phyloP scores from a whole-genome alignment of 192 early-diverging fungal species.

The Podila epigama region DNA sequence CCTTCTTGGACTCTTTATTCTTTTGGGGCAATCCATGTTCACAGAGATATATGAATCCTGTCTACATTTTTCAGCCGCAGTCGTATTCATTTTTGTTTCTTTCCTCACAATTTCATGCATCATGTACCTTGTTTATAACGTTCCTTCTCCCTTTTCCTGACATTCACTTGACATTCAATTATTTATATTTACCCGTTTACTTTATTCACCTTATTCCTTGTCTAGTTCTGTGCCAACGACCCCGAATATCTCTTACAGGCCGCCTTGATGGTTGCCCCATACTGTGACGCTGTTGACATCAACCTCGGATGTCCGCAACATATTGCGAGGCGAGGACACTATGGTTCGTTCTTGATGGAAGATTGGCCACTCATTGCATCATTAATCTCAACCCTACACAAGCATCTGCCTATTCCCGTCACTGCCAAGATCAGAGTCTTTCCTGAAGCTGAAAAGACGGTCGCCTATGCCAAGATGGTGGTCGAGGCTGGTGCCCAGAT shows the following conservation, averaged over 20 bases:
- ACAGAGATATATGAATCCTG: not conserved
- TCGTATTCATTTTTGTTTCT: too few species aligned
- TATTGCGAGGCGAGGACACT: conserved; percentile 90
- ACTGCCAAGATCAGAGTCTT: conserved; percentile 97
- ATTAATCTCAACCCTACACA: conserved; percentile 70
- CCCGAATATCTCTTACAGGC: conserved; percentile 82
- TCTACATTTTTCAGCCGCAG: not conserved
- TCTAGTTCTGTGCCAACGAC: conserved; percentile 97
- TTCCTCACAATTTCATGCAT: too few species aligned
- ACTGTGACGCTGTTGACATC: conserved; percentile 94
- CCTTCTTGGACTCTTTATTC: too few species aligned
- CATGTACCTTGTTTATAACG: too few species aligned
- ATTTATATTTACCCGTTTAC: not conserved
- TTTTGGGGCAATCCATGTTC: too few species aligned
- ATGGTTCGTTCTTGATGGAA: conserved; percentile 94
- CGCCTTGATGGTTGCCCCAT: conserved; percentile 78
- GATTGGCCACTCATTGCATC: conserved; percentile 85
- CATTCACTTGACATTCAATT: too few species aligned
- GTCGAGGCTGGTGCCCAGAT: conserved; percentile 91
- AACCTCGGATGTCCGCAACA: conserved; percentile 98
- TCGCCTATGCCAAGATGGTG: conserved; percentile 96
- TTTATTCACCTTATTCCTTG: not conserved
- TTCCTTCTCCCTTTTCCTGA: too few species aligned
- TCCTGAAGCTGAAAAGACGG: conserved; percentile 87
- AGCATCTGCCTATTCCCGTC: conserved; percentile 85